A percentile compares a stretch with the other conserved stretches of the same genome.
Evolutionary conservation across 2,329 filamentous ascomycete genomes (phyloP).

Genomic region (Botrytis squamosa): DNA sequence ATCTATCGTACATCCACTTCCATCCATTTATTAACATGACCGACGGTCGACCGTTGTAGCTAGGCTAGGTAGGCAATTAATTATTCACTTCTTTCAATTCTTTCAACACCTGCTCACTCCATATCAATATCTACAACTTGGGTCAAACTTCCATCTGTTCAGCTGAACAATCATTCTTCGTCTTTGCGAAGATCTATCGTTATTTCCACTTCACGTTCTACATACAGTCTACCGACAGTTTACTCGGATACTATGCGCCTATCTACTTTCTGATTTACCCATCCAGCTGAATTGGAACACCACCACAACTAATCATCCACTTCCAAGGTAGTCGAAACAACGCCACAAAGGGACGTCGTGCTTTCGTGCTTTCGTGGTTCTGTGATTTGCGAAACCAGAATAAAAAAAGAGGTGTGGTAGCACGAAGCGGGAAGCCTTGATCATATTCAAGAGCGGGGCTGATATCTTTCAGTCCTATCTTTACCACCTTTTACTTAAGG

Average conservation of each 20-base stretch:
- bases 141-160: neutral
- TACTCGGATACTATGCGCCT: neutral
- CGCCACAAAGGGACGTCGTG: constrained; percentile 13
- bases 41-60: neutral
- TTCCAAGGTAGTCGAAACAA: constrained; percentile 4
- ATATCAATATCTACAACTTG: neutral
- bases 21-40: neutral
- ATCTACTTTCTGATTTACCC: neutral
- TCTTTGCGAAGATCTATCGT: neutral
- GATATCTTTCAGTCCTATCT: constrained; percentile 16
- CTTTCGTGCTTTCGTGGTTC: constrained; percentile 1
- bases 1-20: too few species aligned
- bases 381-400: constrained; percentile 1
- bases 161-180: neutral
- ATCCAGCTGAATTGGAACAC: constrained; percentile 18
- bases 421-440: constrained; percentile 17
- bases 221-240: neutral
- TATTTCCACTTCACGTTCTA: neutral
- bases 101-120: neutral
- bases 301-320: constrained; percentile 4
- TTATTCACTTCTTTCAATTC: neutral
- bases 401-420: constrained; percentile 18
- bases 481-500: neutral
- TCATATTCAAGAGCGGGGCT: constrained; percentile 18
- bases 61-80: neutral